phyloP scores from a whole-genome alignment of 441 rosid genomes.

The Lepidium campestre region DNA sequence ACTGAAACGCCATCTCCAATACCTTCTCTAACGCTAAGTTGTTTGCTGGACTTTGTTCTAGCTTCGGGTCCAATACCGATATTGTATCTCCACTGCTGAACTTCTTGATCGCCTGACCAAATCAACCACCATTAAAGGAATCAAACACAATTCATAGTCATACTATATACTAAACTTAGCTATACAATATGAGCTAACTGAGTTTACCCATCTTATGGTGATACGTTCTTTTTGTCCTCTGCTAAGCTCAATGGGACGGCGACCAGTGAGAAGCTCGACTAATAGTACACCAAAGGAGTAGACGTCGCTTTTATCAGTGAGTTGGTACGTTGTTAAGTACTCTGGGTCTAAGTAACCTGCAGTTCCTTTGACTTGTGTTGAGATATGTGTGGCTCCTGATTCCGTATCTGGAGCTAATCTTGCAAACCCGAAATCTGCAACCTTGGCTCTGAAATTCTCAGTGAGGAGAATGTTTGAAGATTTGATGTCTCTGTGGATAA shows the following conservation, averaged over 20 bases:
- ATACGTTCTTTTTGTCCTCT: constrained; percentile 66
- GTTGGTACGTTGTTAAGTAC: constrained; percentile 79
- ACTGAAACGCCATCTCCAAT: constrained; percentile 66
- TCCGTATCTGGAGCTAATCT: constrained; percentile 70
- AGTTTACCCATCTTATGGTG: constrained; percentile 71
- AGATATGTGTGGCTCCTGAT: constrained; percentile 87
- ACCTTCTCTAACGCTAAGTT: constrained; percentile 62
- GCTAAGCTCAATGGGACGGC: constrained; percentile 84
- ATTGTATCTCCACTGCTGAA: constrained; percentile 60
- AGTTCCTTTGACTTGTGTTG: constrained; percentile 97
- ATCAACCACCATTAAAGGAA: background rate
- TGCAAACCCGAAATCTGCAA: constrained; percentile 88
- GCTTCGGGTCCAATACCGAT: constrained; percentile 61
- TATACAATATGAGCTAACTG: background rate
- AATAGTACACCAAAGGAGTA: constrained; percentile 92
- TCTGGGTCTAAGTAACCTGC: constrained; percentile 95
- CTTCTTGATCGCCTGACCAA: constrained; percentile 69
- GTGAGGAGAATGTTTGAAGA: constrained; percentile 92
- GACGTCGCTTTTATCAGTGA: constrained; percentile 92
- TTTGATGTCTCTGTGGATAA: constrained; percentile 91
- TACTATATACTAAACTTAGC: background rate
- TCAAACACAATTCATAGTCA: background rate
- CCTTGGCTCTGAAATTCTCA: constrained; percentile 83
- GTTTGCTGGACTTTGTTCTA: constrained; percentile 41
- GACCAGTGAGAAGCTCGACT: constrained; percentile 72